Conservation (phyloP, 768 basidiomycete species). For the Sporobolomyces roseus region DNA sequence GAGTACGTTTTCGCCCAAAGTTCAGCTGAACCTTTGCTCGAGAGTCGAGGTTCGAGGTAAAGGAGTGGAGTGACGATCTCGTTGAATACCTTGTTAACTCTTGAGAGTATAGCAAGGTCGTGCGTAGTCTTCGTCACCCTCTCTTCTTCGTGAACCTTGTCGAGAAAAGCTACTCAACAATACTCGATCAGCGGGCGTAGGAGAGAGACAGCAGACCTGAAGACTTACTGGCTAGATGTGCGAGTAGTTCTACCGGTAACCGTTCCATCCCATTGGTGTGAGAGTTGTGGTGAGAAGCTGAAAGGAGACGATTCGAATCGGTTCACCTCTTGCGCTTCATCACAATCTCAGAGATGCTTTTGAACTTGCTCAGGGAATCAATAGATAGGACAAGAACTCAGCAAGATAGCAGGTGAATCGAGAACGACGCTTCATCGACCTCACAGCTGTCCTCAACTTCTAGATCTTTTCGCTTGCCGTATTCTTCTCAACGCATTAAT, state of each 20-base stretch:
- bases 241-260: background rate
- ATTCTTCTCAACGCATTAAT: no score
- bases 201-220: no score
- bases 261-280: background rate
- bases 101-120: no score
- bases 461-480: no score
- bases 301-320: background rate
- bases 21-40: no score
- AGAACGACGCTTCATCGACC: background rate
- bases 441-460: no score
- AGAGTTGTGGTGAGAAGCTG: background rate
- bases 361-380: background rate
- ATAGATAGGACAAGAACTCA: background rate
- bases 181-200: no score
- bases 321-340: background rate
- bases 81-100: no score
- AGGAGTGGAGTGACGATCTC: no score
- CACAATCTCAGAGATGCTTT: background rate
- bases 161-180: background rate
- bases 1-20: no score
- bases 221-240: background rate
- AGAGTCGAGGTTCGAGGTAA: no score
- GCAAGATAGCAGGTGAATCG: background rate
- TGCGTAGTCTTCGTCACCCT: no score
- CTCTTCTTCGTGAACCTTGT: conserved; percentile 3